These are phyloP conservation scores for Phytopythium chamaehyphon DNA, from an alignment of 352 stramenopile species.

Conservation along the genomic window DNA sequence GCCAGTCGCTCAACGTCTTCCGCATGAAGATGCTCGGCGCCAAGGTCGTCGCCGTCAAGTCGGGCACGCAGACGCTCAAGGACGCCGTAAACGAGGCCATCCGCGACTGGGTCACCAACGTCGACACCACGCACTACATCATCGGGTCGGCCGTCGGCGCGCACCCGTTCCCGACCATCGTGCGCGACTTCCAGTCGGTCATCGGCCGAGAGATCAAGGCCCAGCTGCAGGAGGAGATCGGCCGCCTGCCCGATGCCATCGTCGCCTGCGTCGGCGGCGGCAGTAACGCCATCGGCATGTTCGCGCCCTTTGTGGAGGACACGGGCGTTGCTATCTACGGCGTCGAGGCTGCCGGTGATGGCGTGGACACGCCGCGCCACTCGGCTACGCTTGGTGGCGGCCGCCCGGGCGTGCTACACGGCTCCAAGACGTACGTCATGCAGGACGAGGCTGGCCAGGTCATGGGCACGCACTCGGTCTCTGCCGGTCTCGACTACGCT, in stretches of 20 bases:
- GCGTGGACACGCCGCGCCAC: constrained; percentile 86
- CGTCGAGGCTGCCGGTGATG: constrained; percentile 95
- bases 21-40: constrained; percentile 99
- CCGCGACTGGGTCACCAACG: constrained; percentile 98
- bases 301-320: constrained; percentile 96
- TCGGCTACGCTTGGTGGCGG: constrained; percentile 94
- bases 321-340: constrained; percentile 92
- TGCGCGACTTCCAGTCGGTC: constrained; percentile 97
- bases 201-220: constrained; percentile 94
- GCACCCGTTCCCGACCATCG: constrained; percentile 98
- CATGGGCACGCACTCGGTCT: constrained; percentile 94
- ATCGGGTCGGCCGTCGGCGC: constrained; percentile 97
- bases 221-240: constrained; percentile 94
- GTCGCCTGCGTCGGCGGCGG: constrained; percentile 97
- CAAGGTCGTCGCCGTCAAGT: constrained; percentile 97
- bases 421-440: constrained; percentile 97
- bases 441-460: constrained; percentile 95
- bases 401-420: constrained; percentile 95
- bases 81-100: constrained; percentile 99
- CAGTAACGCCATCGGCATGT: constrained; percentile 99
- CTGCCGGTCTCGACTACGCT: constrained; percentile 96
- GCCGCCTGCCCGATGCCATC: constrained; percentile 93
- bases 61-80: constrained; percentile 96
- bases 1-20: constrained; percentile 98
- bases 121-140: constrained; percentile 98